A percentile compares a stretch with the other conserved stretches of the same genome.
These are phyloP conservation scores for Pythium biforme DNA, from an alignment of 352 stramenopile species.

Conservation along the genomic window DNA sequence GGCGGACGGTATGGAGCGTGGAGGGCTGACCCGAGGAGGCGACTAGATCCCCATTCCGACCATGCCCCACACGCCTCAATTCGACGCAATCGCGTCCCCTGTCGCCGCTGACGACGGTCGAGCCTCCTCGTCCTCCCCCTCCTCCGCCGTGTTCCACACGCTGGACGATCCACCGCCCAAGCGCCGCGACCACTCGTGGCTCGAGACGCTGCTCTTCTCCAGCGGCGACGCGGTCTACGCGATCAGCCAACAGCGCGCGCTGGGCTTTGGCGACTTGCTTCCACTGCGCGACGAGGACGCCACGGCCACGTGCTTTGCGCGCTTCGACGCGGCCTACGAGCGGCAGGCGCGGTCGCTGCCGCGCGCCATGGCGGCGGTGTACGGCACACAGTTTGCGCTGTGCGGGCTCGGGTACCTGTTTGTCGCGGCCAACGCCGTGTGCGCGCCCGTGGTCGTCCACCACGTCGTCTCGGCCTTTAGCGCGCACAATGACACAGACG, in stretches of 20 bases:
- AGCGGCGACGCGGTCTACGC: slow-evolving; percentile 13
- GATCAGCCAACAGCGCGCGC: slow-evolving; percentile 38
- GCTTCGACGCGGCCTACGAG: not conserved
- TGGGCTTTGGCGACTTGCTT: slow-evolving; percentile 42
- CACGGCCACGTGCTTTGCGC: slow-evolving; percentile 12
- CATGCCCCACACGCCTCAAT: no score
- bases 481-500: slow-evolving; percentile 6
- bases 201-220: slow-evolving; percentile 7
- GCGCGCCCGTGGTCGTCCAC: slow-evolving; percentile 46
- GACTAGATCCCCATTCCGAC: no score
- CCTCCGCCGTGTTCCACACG: not conserved
- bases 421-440: slow-evolving; percentile 30
- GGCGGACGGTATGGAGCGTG: no score
- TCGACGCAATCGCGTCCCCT: not conserved
- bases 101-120: not conserved
- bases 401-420: slow-evolving; percentile 32
- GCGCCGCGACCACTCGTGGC: not conserved
- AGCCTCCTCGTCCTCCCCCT: not conserved
- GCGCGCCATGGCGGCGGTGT: slow-evolving; percentile 27
- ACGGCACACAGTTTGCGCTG: slow-evolving; percentile 27
- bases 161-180: not conserved
- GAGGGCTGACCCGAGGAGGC: no score
- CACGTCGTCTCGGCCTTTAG: slow-evolving; percentile 40
- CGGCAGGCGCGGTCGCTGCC: slow-evolving; percentile 23
- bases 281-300: slow-evolving; percentile 32